phyloP scores from a whole-genome alignment of 768 basidiomycete genomes.

The Cystofilobasidium bisporidii region DNA sequence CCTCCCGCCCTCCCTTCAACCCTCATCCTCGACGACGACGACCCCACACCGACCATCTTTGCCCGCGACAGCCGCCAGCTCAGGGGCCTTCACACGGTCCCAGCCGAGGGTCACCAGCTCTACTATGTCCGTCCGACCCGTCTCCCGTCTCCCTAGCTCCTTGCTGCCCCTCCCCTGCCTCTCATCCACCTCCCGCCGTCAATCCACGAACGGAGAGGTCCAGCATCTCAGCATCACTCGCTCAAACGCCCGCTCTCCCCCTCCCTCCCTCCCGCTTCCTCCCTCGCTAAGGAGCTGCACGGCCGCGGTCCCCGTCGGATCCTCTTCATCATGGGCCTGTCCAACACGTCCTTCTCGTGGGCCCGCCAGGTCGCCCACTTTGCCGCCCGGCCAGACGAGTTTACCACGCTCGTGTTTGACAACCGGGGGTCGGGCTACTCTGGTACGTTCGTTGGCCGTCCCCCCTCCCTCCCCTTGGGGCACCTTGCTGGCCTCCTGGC shows the following conservation, averaged over 20 bases:
- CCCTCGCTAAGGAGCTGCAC: slow-evolving; percentile 46
- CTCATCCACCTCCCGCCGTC: no score
- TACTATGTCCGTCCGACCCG: slow-evolving; percentile 26
- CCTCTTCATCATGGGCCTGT: slow-evolving; percentile 62
- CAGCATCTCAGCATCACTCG: no score
- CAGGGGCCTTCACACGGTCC: not conserved
- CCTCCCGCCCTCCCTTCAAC: not conserved
- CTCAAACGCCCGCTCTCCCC: not conserved
- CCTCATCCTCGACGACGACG: not conserved
- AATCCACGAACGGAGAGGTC: no score
- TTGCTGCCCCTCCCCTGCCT: no score
- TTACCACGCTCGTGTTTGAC: slow-evolving; percentile 65
- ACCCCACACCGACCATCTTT: slow-evolving; percentile 45
- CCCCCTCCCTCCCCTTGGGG: slow-evolving; percentile 1
- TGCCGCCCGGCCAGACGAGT: slow-evolving; percentile 45
- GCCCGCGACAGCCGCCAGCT: slow-evolving; percentile 51
- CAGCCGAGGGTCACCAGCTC: slow-evolving; percentile 10
- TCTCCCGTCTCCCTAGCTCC: no score
- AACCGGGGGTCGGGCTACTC: slow-evolving; percentile 78
- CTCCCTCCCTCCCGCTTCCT: not conserved
- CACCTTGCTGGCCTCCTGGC: no score
- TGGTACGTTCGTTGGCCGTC: slow-evolving; percentile 42
- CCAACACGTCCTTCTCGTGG: slow-evolving; percentile 14
- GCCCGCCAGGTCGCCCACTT: slow-evolving; percentile 50
- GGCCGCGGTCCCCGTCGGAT: slow-evolving; percentile 57